Conservation (phyloP, 2,329 filamentous ascomycete genomes). For the Helotiales sp. region DNA sequence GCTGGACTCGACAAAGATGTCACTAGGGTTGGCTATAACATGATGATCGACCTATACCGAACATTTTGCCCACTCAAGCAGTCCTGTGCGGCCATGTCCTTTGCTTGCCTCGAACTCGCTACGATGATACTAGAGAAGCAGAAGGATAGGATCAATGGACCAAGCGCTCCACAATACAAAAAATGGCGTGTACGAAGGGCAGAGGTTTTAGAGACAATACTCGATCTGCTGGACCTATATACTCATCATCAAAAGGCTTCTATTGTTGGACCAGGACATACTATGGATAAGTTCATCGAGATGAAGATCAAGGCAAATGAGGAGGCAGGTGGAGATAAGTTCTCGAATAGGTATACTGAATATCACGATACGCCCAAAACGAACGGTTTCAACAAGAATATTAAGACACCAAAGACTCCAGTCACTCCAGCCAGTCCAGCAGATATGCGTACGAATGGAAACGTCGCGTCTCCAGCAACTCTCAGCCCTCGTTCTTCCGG, state of each 20-base stretch:
- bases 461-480: slow-evolving; percentile 31
- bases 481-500: slow-evolving; percentile 33
- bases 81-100: slow-evolving; percentile 78
- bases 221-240: slow-evolving; percentile 90
- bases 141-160: slow-evolving; percentile 47
- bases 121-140: slow-evolving; percentile 63
- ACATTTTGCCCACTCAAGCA: slow-evolving; percentile 93
- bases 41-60: slow-evolving; percentile 87
- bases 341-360: slow-evolving; percentile 63
- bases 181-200: slow-evolving; percentile 48
- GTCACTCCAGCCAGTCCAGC: slow-evolving; percentile 36
- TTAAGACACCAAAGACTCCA: slow-evolving; percentile 36
- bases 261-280: slow-evolving; percentile 69
- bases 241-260: slow-evolving; percentile 78
- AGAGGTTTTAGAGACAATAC: slow-evolving; percentile 71
- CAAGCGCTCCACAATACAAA: slow-evolving; percentile 48
- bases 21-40: slow-evolving; percentile 71
- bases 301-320: slow-evolving; percentile 86
- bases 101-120: slow-evolving; percentile 80
- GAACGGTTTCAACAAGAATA: slow-evolving; percentile 36
- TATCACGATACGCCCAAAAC: slow-evolving; percentile 46
- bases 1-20: slow-evolving; percentile 51
- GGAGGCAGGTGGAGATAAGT: slow-evolving; percentile 65
- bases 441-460: slow-evolving; percentile 33
- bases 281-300: slow-evolving; percentile 77